A percentile compares a stretch with the other conserved stretches of the same genome.
Evolutionary conservation across 2,329 filamentous ascomycete genomes (phyloP).

Genomic region (Talaromyces sp.): DNA sequence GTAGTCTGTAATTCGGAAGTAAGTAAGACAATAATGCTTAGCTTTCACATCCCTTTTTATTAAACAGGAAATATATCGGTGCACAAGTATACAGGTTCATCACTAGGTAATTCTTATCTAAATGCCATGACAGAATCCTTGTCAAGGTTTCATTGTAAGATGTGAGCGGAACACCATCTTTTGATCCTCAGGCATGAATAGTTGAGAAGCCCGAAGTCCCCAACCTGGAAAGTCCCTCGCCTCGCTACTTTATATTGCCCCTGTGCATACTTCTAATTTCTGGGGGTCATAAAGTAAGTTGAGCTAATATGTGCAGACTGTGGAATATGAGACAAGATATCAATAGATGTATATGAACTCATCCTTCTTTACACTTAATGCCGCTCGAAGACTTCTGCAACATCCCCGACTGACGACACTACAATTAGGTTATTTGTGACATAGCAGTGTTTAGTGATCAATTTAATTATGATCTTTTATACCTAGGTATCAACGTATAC

Average conservation of each 20-base stretch:
- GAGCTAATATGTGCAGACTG: neutral
- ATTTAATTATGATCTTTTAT: neutral
- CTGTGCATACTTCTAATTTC: neutral
- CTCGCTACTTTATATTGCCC: neutral
- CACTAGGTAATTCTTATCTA: too few relatives aligned
- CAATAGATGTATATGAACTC: neutral
- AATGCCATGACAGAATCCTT: too few relatives aligned
- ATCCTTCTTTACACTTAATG: neutral
- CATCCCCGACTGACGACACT: neutral
- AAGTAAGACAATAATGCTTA: too few relatives aligned
- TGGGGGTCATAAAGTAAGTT: neutral
- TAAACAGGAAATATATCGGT: too few relatives aligned
- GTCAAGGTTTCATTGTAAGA: too few relatives aligned
- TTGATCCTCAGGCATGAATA: neutral
- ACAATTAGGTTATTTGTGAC: neutral
- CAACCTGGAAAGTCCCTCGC: neutral
- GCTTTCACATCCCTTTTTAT: too few relatives aligned
- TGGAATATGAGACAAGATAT: neutral
- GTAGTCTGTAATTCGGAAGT: too few relatives aligned
- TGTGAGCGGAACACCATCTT: neutral
- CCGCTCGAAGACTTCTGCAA: too few relatives aligned
- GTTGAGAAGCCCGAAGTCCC: neutral
- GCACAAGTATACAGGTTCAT: too few relatives aligned
- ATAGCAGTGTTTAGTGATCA: neutral
- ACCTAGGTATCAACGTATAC: neutral